Evolutionary conservation across 2,329 filamentous ascomycete species (phyloP).

Genomic region (Epichloe aotearoae): DNA sequence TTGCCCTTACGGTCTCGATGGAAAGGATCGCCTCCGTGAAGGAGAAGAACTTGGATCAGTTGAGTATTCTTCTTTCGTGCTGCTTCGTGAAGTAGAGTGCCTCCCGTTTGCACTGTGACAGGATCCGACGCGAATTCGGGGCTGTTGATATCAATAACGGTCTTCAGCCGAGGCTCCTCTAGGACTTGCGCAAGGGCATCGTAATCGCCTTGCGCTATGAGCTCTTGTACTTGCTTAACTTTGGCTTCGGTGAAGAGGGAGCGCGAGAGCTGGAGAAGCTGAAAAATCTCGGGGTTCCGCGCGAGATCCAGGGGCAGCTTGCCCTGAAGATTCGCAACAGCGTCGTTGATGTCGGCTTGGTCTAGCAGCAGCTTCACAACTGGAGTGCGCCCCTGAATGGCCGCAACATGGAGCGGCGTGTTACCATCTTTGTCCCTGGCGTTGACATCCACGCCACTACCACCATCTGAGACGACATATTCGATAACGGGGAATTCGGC

Average conservation of each 20-base stretch:
- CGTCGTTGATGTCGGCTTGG: slow-evolving; percentile 75
- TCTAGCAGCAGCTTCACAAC: slow-evolving; percentile 77
- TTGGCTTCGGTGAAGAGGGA: slow-evolving; percentile 84
- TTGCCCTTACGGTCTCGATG: slow-evolving; percentile 90
- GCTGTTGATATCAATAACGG: slow-evolving; percentile 82
- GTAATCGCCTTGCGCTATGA: slow-evolving; percentile 63
- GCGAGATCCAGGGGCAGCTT: slow-evolving; percentile 81
- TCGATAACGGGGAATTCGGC: slow-evolving; percentile 87
- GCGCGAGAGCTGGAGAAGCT: slow-evolving; percentile 79
- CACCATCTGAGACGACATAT: slow-evolving; percentile 73
- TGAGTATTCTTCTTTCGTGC: slow-evolving; percentile 76
- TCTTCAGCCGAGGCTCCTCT: slow-evolving; percentile 75
- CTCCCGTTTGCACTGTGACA: slow-evolving; percentile 65
- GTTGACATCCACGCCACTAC: slow-evolving; percentile 64
- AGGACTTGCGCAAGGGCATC: slow-evolving; percentile 65
- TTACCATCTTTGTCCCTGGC: slow-evolving; percentile 88
- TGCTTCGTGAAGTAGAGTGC: slow-evolving; percentile 85
- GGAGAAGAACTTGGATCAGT: slow-evolving; percentile 76
- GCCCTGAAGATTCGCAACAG: slow-evolving; percentile 70
- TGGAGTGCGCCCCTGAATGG: slow-evolving; percentile 63
- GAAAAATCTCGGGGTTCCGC: slow-evolving; percentile 87
- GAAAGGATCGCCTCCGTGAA: slow-evolving; percentile 94
- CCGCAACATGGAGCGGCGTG: slow-evolving; percentile 80
- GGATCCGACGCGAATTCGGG: slow-evolving; percentile 77
- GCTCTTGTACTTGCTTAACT: slow-evolving; percentile 68